Conservation (phyloP, 495 filamentous ascomycete genomes). For the Daldinia childiae region DNA sequence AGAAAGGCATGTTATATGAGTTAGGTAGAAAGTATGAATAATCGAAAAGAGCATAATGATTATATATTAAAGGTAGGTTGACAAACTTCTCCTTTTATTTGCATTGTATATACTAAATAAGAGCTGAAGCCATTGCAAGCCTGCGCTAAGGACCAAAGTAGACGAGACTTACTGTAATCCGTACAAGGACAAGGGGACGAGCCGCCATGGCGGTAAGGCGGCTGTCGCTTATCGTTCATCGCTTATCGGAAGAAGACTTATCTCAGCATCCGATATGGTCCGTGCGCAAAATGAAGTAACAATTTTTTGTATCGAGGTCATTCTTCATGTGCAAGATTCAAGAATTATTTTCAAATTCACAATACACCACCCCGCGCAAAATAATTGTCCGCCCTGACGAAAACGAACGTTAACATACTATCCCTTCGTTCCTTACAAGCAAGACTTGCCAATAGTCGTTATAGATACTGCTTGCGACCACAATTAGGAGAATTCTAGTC, state of each 20-base stretch:
- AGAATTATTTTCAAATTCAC: not conserved
- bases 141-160: not conserved
- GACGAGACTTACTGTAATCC: not conserved
- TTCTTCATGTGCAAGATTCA: slow-evolving; percentile 7
- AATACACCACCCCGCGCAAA: not conserved
- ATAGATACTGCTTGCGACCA: not conserved
- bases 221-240: slow-evolving; percentile 18
- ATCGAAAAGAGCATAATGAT: not conserved
- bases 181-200: slow-evolving; percentile 8
- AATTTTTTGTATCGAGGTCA: slow-evolving; percentile 32
- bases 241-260: slow-evolving; percentile 26
- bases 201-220: slow-evolving; percentile 6
- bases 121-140: not conserved
- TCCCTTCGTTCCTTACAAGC: not conserved
- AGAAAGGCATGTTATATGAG: not conserved
- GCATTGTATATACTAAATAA: not conserved
- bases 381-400: not conserved
- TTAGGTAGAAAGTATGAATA: not conserved
- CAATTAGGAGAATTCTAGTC: not conserved
- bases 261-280: slow-evolving; percentile 15
- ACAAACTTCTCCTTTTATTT: not conserved
- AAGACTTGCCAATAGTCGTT: not conserved
- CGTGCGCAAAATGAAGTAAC: slow-evolving; percentile 17
- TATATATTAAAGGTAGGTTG: not conserved
- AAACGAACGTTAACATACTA: not conserved